A percentile compares a stretch with the other conserved stretches of the same genome.
phyloP scores from a whole-genome alignment of 768 basidiomycete genomes.

The Leccinum aurantiacum region DNA sequence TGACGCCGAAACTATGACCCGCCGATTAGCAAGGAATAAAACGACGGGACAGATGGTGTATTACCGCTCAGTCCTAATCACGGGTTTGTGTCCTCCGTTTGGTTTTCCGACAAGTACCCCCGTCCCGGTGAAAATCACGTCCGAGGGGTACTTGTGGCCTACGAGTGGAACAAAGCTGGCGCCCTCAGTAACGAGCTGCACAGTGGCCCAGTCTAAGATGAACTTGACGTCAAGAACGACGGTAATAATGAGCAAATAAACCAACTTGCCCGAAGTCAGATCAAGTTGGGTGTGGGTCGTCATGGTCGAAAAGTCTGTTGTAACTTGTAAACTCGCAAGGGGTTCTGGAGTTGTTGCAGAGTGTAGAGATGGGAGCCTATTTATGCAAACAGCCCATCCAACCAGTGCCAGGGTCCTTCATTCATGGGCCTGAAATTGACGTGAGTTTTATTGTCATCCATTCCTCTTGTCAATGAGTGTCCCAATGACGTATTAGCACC shows the following conservation, averaged over 20 bases:
- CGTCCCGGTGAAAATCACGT: not conserved
- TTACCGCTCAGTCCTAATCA: not conserved
- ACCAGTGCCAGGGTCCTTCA: not conserved
- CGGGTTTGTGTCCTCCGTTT: not conserved
- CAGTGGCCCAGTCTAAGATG: not conserved
- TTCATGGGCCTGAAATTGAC: not conserved
- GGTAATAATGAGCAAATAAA: not conserved
- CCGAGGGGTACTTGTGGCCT: not conserved
- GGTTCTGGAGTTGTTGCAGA: too few relatives aligned
- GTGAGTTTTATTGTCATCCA: not conserved
- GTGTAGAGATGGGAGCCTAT: too few relatives aligned
- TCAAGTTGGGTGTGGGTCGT: not conserved
- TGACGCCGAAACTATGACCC: not conserved
- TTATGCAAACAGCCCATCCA: too few relatives aligned
- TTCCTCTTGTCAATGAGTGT: not conserved
- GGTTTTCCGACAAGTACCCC: not conserved
- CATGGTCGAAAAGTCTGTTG: not conserved
- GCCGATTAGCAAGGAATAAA: not conserved
- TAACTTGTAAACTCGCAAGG: too few relatives aligned
- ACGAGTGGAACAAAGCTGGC: not conserved
- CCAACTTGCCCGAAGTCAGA: not conserved
- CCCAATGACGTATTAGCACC: not conserved
- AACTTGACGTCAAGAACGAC: not conserved
- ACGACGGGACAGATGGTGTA: not conserved
- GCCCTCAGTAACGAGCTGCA: not conserved